These are phyloP conservation scores for Leishmania tarentolae DNA, from an alignment of 208 protist species.

Conservation along the genomic window DNA sequence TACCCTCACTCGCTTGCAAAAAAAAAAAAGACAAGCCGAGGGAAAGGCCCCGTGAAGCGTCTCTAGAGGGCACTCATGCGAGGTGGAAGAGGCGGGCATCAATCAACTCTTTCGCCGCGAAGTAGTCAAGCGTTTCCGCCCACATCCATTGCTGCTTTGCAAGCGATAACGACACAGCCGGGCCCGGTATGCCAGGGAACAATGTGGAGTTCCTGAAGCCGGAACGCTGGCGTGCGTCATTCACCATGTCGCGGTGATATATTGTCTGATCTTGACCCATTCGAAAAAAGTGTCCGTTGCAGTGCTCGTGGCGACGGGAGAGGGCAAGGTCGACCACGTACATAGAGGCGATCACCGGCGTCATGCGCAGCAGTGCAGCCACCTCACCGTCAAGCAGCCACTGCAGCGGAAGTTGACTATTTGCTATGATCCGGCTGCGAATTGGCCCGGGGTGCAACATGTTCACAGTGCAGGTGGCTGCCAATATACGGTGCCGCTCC, in stretches of 20 bases:
- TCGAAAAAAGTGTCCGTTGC: conserved; percentile 74
- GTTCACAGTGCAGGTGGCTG: conserved; percentile 51
- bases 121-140: conserved; percentile 48
- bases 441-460: conserved; percentile 60
- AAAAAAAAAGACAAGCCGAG: conserved; percentile 4
- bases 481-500: conserved; percentile 36
- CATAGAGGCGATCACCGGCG: conserved; percentile 54
- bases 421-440: conserved; percentile 41
- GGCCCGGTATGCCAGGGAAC: conserved; percentile 54
- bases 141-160: conserved; percentile 50
- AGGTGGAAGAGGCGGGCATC: conserved; percentile 22
- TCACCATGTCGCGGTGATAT: conserved; percentile 32
- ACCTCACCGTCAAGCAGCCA: conserved; percentile 45
- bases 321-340: conserved; percentile 67
- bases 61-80: conserved; percentile 4
- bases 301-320: conserved; percentile 49
- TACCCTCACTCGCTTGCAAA: neutral
- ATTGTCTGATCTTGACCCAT: conserved; percentile 74
- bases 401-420: conserved; percentile 44
- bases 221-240: conserved; percentile 17
- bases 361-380: conserved; percentile 49
- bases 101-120: conserved; percentile 30
- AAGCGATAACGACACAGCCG: conserved; percentile 45
- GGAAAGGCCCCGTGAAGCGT: neutral
- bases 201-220: conserved; percentile 64